A percentile compares a stretch with the other conserved stretches of the same genome.
phyloP scores from a whole-genome alignment of 1,284 basidiomycete genomes.

The Stereum hirsutum region DNA sequence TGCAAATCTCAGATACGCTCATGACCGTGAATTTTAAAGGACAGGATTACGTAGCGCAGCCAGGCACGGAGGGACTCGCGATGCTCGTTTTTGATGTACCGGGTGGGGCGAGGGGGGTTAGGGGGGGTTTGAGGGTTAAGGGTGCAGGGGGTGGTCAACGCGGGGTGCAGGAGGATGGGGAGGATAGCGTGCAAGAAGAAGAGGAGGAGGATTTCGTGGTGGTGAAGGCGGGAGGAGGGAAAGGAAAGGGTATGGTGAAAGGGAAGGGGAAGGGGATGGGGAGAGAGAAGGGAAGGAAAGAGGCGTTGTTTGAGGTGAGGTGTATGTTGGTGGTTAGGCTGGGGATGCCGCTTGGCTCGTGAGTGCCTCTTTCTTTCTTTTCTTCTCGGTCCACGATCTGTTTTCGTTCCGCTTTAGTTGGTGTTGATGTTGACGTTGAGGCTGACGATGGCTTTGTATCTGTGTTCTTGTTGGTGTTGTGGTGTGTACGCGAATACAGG shows the following conservation, averaged over 20 bases:
- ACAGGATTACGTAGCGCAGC: constrained; percentile 59
- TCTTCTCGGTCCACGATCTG: background rate
- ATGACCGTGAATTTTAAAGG: constrained; percentile 59
- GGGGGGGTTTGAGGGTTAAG: too few species aligned
- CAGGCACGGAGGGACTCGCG: constrained; percentile 67
- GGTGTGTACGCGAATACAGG: constrained; percentile 28
- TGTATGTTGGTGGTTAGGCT: constrained; percentile 47
- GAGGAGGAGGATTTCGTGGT: too few species aligned
- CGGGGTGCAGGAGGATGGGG: constrained; percentile 23
- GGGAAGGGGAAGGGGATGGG: too few species aligned
- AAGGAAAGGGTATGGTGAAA: too few species aligned
- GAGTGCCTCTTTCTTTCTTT: constrained; percentile 12
- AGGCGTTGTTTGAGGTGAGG: constrained; percentile 57
- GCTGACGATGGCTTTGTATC: background rate
- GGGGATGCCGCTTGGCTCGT: constrained; percentile 57
- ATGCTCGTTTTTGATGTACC: constrained; percentile 70
- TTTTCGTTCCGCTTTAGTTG: background rate
- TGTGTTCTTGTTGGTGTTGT: background rate
- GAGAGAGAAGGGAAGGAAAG: too few species aligned
- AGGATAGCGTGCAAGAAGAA: constrained; percentile 22
- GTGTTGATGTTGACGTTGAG: background rate
- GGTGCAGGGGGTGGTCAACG: too few species aligned
- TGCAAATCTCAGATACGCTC: constrained; percentile 60
- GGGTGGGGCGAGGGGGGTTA: constrained; percentile 46
- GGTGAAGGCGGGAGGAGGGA: too few species aligned